Conservation (phyloP, 2,329 filamentous ascomycete genomes). For the Alternaria gansuensis region DNA sequence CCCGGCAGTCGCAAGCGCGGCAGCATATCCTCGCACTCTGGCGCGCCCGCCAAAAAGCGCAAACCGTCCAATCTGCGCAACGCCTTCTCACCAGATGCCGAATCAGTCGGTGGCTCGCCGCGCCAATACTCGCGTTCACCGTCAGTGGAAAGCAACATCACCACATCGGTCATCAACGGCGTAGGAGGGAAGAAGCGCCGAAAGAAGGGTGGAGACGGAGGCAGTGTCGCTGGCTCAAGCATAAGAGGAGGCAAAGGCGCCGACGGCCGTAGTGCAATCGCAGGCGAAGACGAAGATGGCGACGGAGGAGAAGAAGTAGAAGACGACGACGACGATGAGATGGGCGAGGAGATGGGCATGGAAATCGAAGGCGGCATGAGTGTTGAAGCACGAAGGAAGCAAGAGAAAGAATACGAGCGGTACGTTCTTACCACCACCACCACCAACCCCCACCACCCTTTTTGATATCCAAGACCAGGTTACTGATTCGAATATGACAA, state of each 20-base stretch:
- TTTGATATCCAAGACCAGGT: neutral
- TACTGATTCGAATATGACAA: neutral
- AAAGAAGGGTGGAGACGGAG: conserved; percentile 50
- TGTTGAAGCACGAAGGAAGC: conserved; percentile 67
- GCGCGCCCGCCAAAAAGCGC: conserved; percentile 66
- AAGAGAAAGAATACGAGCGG: conserved; percentile 72
- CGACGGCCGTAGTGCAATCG: conserved; percentile 47
- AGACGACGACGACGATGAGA: conserved; percentile 64
- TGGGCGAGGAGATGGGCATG: conserved; percentile 54
- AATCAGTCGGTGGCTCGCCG: conserved; percentile 56
- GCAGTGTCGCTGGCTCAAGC: conserved; percentile 51
- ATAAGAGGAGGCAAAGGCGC: conserved; percentile 40
- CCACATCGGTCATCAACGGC: conserved; percentile 56
- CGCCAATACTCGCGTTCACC: conserved; percentile 68
- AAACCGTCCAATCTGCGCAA: conserved; percentile 80
- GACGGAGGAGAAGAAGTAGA: conserved; percentile 66
- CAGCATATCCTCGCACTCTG: conserved; percentile 61
- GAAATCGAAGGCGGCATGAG: conserved; percentile 60
- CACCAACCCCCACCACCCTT: too few relatives aligned
- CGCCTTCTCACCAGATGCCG: conserved; percentile 75
- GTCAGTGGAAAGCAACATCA: conserved; percentile 69
- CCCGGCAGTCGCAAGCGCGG: conserved; percentile 75
- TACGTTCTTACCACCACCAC: conserved; percentile 17
- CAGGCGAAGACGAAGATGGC: conserved; percentile 63
- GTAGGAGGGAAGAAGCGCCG: conserved; percentile 68